phyloP scores from a whole-genome alignment of 2,329 filamentous ascomycete species.

The Coniella vitis region DNA sequence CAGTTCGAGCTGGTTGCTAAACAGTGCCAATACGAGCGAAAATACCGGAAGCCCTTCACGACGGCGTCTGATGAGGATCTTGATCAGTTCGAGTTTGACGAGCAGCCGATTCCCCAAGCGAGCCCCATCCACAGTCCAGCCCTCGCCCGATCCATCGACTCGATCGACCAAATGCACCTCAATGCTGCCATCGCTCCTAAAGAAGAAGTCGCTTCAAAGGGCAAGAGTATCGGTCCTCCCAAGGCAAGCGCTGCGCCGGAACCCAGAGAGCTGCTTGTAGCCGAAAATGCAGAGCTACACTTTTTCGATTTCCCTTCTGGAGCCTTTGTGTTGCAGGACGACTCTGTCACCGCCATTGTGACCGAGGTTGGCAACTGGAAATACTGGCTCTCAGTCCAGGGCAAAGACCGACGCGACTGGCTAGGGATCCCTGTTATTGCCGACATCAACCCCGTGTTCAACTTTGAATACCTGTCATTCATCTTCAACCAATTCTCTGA shows the following conservation, averaged over 20 bases:
- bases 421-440: conserved; percentile 77
- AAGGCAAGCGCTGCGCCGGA: conserved; percentile 62
- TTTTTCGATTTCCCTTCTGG: conserved; percentile 86
- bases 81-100: conserved; percentile 71
- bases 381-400: conserved; percentile 87
- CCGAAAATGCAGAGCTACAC: conserved; percentile 78
- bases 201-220: conserved; percentile 25
- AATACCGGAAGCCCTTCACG: conserved; percentile 74
- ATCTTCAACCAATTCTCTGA: conserved; percentile 96
- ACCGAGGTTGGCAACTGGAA: conserved; percentile 86
- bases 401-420: conserved; percentile 66
- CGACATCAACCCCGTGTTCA: conserved; percentile 97
- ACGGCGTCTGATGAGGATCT: conserved; percentile 78
- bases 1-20: conserved; percentile 77
- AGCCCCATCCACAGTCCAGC: conserved; percentile 56
- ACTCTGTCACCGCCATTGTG: conserved; percentile 68
- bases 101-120: conserved; percentile 57
- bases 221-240: conserved; percentile 32
- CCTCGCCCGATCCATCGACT: conserved; percentile 48
- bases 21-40: conserved; percentile 96
- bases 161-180: conserved; percentile 49
- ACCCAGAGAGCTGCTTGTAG: conserved; percentile 63
- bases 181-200: conserved; percentile 30
- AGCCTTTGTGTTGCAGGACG: conserved; percentile 76
- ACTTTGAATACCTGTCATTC: conserved; percentile 97